Base-by-base conservation (phyloP, 345 rosid genomes). In the Acer saccharum region DNA sequence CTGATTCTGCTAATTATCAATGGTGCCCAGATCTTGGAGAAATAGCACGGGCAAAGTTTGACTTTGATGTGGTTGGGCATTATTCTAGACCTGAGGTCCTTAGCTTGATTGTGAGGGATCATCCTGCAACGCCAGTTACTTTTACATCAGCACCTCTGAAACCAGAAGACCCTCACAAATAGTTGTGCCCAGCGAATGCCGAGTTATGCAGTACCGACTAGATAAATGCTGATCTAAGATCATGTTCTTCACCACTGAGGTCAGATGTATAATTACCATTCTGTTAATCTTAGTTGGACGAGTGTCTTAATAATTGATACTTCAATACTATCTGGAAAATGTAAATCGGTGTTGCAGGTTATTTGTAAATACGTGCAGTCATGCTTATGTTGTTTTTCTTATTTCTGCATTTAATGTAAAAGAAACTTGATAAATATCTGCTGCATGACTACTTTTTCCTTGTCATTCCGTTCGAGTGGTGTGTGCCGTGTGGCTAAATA, bases 11-110 rank as follows among this genome's bases (percentile, higher is more conserved):
- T 46, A 16, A 70, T 21, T 41, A 41, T 61, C 12, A 54, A 71
- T 74, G 65, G 29, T 67, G 60, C 23, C 67, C 88, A 93, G 99
- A 93, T 88, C 91, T 96, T 62, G 98, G 99, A 74, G 99, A 96
- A 80, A 88, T 95, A 81, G 90, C 91, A 0, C 73, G 94, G 29
- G 98, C 97, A 43, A 96, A 96, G 70, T 93, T 96, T 57, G 97
- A 88, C 81, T 93, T 93, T n/a, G 98, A 93, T 77, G 98, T 93
- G 83, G 97, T 93, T 4, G 97, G 99, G 57, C 99, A 92, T 76
- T 93, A 92, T 84, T 79, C 98, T 41, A 93, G 99, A 76, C 97
- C 98, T 18, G 99, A 95, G 84, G 94, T 95, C 71, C 89, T 95
- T 74, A 93, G 94, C 86, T 86, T 95, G 84, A 87, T 86, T 18